phyloP scores from a whole-genome alignment of 495 filamentous ascomycete species.

The Penicillium bialowiezense region DNA sequence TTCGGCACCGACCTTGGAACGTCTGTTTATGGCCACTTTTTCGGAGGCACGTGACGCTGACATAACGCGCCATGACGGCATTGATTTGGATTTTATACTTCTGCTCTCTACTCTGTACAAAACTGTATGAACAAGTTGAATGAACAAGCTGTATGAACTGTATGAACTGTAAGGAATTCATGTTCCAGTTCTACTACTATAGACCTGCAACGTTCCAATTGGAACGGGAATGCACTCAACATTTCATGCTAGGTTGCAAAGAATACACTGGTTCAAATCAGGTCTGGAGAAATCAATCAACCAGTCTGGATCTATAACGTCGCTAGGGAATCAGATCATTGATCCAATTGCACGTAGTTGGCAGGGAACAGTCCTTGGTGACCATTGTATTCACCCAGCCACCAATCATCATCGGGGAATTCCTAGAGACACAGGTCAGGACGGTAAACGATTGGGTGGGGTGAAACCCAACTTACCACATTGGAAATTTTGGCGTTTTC shows the following conservation, averaged over 20 bases:
- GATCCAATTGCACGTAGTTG: slow-evolving; percentile 71
- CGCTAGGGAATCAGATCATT: slow-evolving; percentile 37
- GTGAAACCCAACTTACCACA: slow-evolving; percentile 47
- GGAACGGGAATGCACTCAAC: too few species aligned
- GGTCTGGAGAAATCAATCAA: too few species aligned
- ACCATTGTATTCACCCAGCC: slow-evolving; percentile 82
- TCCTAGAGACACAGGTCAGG: slow-evolving; percentile 51
- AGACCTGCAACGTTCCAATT: too few species aligned
- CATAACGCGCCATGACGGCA: slow-evolving; percentile 12
- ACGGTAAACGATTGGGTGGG: background rate
- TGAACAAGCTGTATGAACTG: too few species aligned
- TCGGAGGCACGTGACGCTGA: slow-evolving; percentile 22
- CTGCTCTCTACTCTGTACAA: too few species aligned
- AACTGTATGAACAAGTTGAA: too few species aligned
- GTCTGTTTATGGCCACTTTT: slow-evolving; percentile 25
- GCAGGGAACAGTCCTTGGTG: slow-evolving; percentile 87
- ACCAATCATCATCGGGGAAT: slow-evolving; percentile 99
- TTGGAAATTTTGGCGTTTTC: slow-evolving; percentile 74
- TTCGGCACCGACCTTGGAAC: slow-evolving; percentile 1
- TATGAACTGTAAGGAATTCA: too few species aligned
- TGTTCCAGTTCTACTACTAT: too few species aligned
- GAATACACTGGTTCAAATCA: background rate
- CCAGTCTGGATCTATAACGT: too few species aligned
- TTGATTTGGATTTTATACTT: background rate
- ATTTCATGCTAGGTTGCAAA: too few species aligned